phyloP scores from a whole-genome alignment of 2,329 filamentous ascomycete genomes.

The Cladobotryum protrusum region DNA sequence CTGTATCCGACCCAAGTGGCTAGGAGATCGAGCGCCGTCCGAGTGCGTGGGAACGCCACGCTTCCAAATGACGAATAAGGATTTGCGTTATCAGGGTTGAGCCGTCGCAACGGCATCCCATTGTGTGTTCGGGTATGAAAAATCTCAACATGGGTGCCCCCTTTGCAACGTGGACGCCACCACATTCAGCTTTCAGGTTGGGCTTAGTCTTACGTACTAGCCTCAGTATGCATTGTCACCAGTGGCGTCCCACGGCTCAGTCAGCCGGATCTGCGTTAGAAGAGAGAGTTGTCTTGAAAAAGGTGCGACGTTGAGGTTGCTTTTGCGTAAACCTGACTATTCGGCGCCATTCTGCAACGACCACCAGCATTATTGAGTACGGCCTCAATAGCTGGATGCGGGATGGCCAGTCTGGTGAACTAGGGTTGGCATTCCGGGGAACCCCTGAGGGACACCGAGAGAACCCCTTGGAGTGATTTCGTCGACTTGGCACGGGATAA shows the following conservation, averaged over 20 bases:
- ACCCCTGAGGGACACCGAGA: neutral
- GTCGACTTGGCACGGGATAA: no score
- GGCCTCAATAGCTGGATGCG: slow-evolving; percentile 1
- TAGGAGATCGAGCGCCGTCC: no score
- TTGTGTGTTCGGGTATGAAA: neutral
- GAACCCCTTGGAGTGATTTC: no score
- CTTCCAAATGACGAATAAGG: neutral
- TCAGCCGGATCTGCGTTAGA: neutral
- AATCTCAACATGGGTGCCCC: neutral
- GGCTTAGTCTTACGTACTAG: no score
- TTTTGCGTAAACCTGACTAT: slow-evolving; percentile 5
- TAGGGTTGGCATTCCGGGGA: neutral
- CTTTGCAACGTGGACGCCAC: neutral
- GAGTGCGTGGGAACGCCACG: neutral
- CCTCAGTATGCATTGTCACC: neutral
- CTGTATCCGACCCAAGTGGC: no score
- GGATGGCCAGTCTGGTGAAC: slow-evolving; percentile 3
- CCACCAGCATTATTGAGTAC: slow-evolving; percentile 1
- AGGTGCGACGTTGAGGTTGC: neutral
- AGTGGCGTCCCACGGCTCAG: slow-evolving; percentile 1
- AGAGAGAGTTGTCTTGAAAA: neutral
- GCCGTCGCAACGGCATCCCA: neutral
- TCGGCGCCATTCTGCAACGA: slow-evolving; percentile 10
- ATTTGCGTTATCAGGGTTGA: neutral
- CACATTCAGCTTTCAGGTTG: neutral